Base-by-base conservation (phyloP, 2,329 filamentous ascomycete species). In the Phaeosphaeriaceae sp. region DNA sequence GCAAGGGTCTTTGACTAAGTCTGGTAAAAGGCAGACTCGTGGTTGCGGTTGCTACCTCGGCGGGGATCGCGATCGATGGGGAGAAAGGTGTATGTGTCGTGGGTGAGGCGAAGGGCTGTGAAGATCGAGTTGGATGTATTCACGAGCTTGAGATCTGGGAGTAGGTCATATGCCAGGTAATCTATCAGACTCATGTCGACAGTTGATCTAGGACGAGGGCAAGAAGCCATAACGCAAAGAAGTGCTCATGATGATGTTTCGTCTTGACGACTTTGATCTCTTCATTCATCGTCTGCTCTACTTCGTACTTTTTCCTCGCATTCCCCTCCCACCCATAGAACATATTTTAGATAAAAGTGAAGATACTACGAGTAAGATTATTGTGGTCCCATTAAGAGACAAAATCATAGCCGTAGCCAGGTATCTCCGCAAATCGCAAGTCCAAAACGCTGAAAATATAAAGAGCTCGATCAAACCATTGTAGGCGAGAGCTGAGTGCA, bases 401-500 rank as follows among this genome's bases (percentile, higher is more conserved):
- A 15, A 59, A 55, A 40, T 55, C 9, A 56, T 49, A 53, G 53
- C 57, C 58, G 50, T 58, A 58, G 62, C 54, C 49, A 53, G 44
- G 47, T 51, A 51, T 50, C 36, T 50, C 36, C 31, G 45, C 49
- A 40, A 24, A 41, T 44, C 42, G 21, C 47, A 21, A 51, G 48
- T 53, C 24, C 52, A 45, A 22, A 56, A 63, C 57, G 60, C 61
- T 48, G n/a, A 44, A 15, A 44, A 44, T 19, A 20, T 44, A 20
- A 50, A 45, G n/a, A 42, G 63, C 61, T 65, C 63, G 27, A 65
- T 65, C 63, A 55, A 63, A 50, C 62, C 60, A 44, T 33, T n/a
- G 10, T 47, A 48, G 61, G 61, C 51, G 63, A 66, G 63, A 66
- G 63, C 61, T 52, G 25, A 27, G 48, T 49, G 58, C 51, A 11